phyloP scores from a whole-genome alignment of 768 basidiomycete genomes.

The Amanita phalloides region DNA sequence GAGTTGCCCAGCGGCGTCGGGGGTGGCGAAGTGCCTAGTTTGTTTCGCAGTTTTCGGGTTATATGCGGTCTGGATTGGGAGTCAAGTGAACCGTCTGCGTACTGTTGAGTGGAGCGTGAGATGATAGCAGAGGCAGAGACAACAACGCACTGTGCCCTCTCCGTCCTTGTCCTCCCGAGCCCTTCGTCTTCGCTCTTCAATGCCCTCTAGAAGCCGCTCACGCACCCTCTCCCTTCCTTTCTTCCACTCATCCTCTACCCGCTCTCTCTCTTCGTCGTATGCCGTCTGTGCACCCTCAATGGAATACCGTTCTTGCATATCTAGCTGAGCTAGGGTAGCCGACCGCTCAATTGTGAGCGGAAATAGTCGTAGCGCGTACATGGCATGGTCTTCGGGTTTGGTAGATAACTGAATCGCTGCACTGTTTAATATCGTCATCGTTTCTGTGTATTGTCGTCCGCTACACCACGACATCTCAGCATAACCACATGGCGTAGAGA shows the following conservation, averaged over 20 bases:
- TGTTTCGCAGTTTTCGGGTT: constrained; percentile 79
- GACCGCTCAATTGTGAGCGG: constrained; percentile 71
- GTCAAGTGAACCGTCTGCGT: constrained; percentile 60
- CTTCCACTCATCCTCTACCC: constrained; percentile 77
- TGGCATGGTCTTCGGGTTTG: constrained; percentile 51
- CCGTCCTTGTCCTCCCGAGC: constrained; percentile 87
- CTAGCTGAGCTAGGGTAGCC: constrained; percentile 55
- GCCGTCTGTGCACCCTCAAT: constrained; percentile 57
- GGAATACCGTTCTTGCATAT: constrained; percentile 58
- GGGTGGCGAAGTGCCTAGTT: constrained; percentile 67
- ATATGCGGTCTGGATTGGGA: constrained; percentile 70
- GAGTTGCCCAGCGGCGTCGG: constrained; percentile 51
- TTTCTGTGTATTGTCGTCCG: constrained; percentile 52
- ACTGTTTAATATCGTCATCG: constrained; percentile 46
- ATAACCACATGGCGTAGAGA: constrained; percentile 1
- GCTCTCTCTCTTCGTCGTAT: constrained; percentile 68
- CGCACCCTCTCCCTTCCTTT: constrained; percentile 65
- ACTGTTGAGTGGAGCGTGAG: constrained; percentile 3
- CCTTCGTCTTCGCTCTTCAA: constrained; percentile 69
- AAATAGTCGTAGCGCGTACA: constrained; percentile 64
- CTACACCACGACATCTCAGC: constrained; percentile 20
- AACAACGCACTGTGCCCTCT: constrained; percentile 67
- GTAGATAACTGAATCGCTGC: constrained; percentile 53
- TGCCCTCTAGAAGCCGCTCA: constrained; percentile 72
- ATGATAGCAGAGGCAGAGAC: constrained; percentile 12